These are phyloP conservation scores for Scopulariopsis brevicaulis DNA, from an alignment of 2,329 filamentous ascomycete species.

Conservation along the genomic window DNA sequence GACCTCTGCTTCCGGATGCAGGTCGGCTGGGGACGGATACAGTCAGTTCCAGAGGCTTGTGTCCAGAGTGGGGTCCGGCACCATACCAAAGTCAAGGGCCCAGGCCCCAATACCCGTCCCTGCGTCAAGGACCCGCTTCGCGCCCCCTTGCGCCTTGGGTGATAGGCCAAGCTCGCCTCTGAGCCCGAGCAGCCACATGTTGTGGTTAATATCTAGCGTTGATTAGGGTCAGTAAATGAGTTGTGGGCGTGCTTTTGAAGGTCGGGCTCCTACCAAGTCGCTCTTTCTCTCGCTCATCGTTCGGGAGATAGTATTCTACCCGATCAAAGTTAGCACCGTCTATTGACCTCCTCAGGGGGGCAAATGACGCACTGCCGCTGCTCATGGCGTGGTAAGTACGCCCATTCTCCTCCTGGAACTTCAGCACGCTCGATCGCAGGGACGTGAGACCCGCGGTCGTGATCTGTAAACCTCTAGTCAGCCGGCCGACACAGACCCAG, in stretches of 20 bases:
- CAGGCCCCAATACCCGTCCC: conserved; percentile 20
- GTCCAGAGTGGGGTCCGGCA: background rate
- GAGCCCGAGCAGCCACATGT: conserved; percentile 15
- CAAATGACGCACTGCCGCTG: background rate
- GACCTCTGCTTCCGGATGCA: conserved; percentile 17
- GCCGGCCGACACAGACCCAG: background rate
- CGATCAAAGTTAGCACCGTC: background rate
- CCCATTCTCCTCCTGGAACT: conserved; percentile 15
- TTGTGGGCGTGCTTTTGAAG: background rate
- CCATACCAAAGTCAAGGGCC: conserved; percentile 16
- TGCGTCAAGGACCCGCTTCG: conserved; percentile 16
- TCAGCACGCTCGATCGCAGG: conserved; percentile 10
- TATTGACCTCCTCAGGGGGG: background rate
- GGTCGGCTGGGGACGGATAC: conserved; percentile 8
- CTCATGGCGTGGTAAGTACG: conserved; percentile 12
- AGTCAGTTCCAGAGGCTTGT: background rate
- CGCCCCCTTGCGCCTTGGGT: conserved; percentile 7
- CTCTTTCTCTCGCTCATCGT: conserved; percentile 10
- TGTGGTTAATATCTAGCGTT: background rate
- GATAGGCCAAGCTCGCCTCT: conserved; percentile 12
- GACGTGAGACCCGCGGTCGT: conserved; percentile 8
- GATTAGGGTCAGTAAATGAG: background rate
- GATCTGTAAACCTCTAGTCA: background rate
- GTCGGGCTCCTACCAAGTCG: conserved; percentile 1
- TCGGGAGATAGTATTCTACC: conserved; percentile 9